Conservation (phyloP, 179 eudicot genomes). For the Carnegiea gigantea region DNA sequence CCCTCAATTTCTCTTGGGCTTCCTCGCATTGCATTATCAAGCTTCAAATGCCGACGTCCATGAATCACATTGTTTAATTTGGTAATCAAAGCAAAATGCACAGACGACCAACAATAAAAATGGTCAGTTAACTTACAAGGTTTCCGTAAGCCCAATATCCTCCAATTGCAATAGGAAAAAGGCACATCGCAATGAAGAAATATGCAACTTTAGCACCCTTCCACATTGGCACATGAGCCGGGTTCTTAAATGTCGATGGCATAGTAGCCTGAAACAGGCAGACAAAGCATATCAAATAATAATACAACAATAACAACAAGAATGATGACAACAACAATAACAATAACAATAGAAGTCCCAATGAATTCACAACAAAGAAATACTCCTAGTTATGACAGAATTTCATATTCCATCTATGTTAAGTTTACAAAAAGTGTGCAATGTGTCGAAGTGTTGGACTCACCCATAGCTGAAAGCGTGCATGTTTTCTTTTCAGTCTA, state of each 20-base stretch:
- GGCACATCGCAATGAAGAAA: constrained; percentile 78
- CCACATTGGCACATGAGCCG: constrained; percentile 99
- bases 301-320: not conserved
- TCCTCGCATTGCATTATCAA: not conserved
- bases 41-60: not conserved
- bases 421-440: not conserved
- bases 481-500: not conserved
- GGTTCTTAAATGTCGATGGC: constrained; percentile 98
- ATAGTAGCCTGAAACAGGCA: constrained; percentile 68
- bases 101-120: not conserved
- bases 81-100: not conserved
- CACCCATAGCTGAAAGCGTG: not conserved
- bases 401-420: not conserved
- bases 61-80: not conserved
- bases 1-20: not conserved
- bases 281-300: constrained; percentile 6
- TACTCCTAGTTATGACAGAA: too few species aligned
- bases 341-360: too few species aligned
- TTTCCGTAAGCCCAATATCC: constrained; percentile 98
- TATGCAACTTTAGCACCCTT: constrained; percentile 96
- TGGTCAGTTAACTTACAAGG: constrained; percentile 52
- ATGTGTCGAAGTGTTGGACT: not conserved
- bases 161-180: constrained; percentile 91
- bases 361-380: too few species aligned
- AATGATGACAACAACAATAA: too few species aligned